Base-by-base conservation (phyloP, 495 filamentous ascomycete species). In the Cetradonia linearis region DNA sequence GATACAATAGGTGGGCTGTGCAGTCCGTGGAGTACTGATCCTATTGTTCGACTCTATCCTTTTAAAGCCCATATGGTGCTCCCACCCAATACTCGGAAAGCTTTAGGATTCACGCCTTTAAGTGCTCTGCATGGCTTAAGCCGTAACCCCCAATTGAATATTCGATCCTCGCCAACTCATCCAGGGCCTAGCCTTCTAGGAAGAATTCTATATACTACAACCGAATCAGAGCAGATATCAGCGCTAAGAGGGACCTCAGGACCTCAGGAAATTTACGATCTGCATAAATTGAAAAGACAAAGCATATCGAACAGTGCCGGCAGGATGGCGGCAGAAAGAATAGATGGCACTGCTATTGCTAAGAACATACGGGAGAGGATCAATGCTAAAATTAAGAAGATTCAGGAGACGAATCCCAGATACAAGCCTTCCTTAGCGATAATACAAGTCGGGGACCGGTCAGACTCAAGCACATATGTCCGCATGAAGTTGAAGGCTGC, bases 401-500 rank as follows among this genome's bases (percentile, higher is more conserved):
- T 81, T 66, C 92, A 96, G 72, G 78, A 81, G 73, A 72, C 75
- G 25, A 95, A 95, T 67, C 87, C 91, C 16, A 78, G 91, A 62
- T 98, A 88, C 75, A 84, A 86, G 70, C 93, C 93, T 34, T 88
- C 81, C 54, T 77, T 98, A 66, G 88, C 87, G 65, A 97, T 98
- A 69, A 83, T 97, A 60, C 93, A 98, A 80, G 93, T 98, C 68
- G 93, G 89, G 59, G 85, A 86, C 70, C 83, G 92, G 53, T 88
- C 87, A 55, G 93, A 98, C 77, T 96, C 92, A 27, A 91, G 92
- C 70, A 97, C 93, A 42, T 98, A 98, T 88, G 91, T 98, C 71
- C 89, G 90, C 75, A 98, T 98, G 93, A 98, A 98, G 76, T 72
- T 96, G 67, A 97, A 96, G 78, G 93, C 93, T 59, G 93, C 93